Base-by-base conservation (phyloP, 345 rosid species). In the Orychophragmus violaceus region DNA sequence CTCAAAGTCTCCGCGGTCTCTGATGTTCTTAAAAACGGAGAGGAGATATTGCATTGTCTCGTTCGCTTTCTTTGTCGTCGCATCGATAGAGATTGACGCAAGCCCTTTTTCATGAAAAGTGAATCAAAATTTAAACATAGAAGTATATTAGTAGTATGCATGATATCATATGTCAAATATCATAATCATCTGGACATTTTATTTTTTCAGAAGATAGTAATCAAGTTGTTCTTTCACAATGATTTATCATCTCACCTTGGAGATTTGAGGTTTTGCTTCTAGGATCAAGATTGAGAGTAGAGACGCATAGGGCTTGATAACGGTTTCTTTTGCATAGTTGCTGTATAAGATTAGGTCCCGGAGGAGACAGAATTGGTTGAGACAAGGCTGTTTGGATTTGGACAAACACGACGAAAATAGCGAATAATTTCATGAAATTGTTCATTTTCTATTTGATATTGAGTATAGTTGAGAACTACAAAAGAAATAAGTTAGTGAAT, bases 81-180 rank as follows among this genome's bases (percentile, higher is more conserved):
- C 67, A 28, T 44, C 79, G 5, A 70, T n/a, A 3, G 79, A 17
- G 23, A 76, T 65, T 11, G 16, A 25, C 13, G 59, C 72, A 60
- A 76, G 57, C 13, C 69, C 62, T 64, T 32, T 39, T 25, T 5
- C 17, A 7, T 9, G 16, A 23, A 45, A 48, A 27, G 50, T 1
- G 14, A 16, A 44, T 5, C 27, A 35, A 4, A 23, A 14, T 25
- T 51, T n/a, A n/a, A 6, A n/a, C 8, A 25, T 6, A 5, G 1
- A 11, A 4, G 5, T 9, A 33, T 52, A 35, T 35, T 10, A 35
- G 39, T 35, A 35, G 14, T 32, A 32, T 56, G 19, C 8, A 8
- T 9, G 54, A 50, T 17, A 23, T 49, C 6, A 49, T 42, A 36
- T 42, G 23, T 17, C 22, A 18, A 18, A 19, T 44, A 44, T 18